Percentiles rank a stretch among this genome's conserved stretches.
phyloP scores from a whole-genome alignment of 345 rosid species.

The Gossypium thurberi region DNA sequence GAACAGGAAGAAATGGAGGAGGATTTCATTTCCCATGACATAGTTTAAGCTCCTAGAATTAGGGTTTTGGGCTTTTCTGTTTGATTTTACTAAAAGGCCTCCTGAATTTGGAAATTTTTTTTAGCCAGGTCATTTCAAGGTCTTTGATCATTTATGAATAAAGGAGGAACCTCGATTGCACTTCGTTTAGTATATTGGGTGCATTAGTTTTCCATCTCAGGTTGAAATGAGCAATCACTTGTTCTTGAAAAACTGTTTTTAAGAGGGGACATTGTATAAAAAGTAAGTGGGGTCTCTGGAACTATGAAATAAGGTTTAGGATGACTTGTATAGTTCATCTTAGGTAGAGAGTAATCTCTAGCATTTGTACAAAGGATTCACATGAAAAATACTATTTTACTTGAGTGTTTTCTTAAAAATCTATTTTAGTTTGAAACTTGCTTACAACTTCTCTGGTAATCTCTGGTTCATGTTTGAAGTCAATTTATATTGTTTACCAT shows the following conservation, averaged over 20 bases:
- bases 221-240: neutral
- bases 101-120: too few species aligned
- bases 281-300: neutral
- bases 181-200: neutral
- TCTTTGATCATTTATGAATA: neutral
- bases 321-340: neutral
- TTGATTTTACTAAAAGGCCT: neutral
- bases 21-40: neutral
- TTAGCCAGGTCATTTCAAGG: neutral
- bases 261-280: neutral
- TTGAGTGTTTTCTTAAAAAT: neutral
- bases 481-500: neutral
- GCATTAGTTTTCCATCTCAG: neutral
- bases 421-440: neutral
- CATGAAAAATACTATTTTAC: neutral
- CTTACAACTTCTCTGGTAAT: neutral
- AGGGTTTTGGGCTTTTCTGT: neutral
- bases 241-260: constrained; percentile 1
- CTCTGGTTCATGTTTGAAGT: neutral
- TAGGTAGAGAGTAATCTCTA: neutral
- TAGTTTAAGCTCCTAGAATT: neutral
- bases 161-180: neutral
- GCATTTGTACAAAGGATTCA: neutral
- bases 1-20: neutral
- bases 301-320: neutral